Conservation (phyloP, 306 rosid genomes). For the Acacia confusa region DNA sequence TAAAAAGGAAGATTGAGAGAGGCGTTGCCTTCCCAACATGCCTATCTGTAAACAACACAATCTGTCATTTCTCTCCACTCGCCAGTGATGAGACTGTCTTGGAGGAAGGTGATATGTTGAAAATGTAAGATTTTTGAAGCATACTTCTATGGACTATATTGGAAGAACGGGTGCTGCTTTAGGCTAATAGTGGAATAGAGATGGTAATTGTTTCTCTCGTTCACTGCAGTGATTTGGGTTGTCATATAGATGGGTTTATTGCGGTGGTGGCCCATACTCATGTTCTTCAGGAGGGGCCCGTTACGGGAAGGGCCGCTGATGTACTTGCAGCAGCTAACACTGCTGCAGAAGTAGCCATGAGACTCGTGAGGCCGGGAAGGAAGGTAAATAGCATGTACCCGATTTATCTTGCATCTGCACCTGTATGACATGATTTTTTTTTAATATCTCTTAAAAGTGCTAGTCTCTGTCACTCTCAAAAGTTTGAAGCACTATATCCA, state of each 20-base stretch:
- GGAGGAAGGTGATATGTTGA: constrained; percentile 83
- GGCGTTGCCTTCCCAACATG: constrained; percentile 97
- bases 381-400: constrained; percentile 44
- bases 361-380: constrained; percentile 90
- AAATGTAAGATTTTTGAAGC: constrained; percentile 59
- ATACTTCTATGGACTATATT: neutral
- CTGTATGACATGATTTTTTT: neutral
- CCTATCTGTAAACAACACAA: constrained; percentile 82
- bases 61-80: constrained; percentile 93
- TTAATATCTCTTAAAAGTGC: too few species aligned
- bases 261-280: constrained; percentile 88
- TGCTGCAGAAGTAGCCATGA: constrained; percentile 94
- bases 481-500: neutral
- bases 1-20: constrained; percentile 85
- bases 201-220: constrained; percentile 6
- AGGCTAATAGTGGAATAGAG: neutral
- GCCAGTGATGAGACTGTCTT: constrained; percentile 79
- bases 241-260: constrained; percentile 94
- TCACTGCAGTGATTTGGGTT: constrained; percentile 78
- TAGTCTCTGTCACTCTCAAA: too few species aligned
- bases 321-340: constrained; percentile 91
- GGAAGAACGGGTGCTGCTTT: neutral
- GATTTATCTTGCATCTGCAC: neutral
- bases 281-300: constrained; percentile 74
- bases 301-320: constrained; percentile 90